Percentiles rank a stretch among this genome's conserved stretches.
Conservation (phyloP, 805 yeast species). For the Ogataea sp. region DNA sequence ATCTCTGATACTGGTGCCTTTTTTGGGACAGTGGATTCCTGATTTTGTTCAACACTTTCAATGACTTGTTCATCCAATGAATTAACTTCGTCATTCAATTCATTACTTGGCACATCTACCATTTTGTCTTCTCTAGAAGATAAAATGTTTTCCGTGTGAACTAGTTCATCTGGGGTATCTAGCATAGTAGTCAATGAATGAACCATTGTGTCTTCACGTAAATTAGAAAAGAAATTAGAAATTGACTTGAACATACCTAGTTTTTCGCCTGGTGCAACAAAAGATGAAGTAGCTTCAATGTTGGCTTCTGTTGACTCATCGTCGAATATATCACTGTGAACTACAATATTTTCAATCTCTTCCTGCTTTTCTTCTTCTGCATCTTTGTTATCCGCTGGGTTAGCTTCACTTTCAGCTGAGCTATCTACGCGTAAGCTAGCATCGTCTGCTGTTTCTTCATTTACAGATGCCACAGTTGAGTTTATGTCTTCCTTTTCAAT, state of each 20-base stretch:
- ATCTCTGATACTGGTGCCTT: too few species aligned
- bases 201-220: not conserved
- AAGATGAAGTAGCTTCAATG: too few species aligned
- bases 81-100: not conserved
- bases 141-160: not conserved
- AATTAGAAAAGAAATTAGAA: not conserved
- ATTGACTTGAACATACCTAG: not conserved
- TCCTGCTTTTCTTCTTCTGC: not conserved
- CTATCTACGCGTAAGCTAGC: too few species aligned
- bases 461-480: not conserved
- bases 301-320: too few species aligned
- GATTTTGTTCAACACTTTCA: too few species aligned
- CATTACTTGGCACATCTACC: too few species aligned
- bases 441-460: too few species aligned
- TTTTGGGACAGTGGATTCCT: too few species aligned
- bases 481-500: conserved; percentile 1
- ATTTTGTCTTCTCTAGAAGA: too few species aligned
- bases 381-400: not conserved
- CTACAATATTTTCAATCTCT: not conserved
- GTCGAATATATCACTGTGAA: not conserved
- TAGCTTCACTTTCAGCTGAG: too few species aligned
- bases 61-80: too few species aligned
- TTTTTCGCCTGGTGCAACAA: not conserved
- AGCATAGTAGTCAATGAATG: not conserved
- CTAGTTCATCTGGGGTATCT: not conserved